Percentiles rank a stretch among this genome's conserved stretches.
Conservation (phyloP, 2,329 filamentous ascomycete genomes). For the Verticillium nonalfalfae region DNA sequence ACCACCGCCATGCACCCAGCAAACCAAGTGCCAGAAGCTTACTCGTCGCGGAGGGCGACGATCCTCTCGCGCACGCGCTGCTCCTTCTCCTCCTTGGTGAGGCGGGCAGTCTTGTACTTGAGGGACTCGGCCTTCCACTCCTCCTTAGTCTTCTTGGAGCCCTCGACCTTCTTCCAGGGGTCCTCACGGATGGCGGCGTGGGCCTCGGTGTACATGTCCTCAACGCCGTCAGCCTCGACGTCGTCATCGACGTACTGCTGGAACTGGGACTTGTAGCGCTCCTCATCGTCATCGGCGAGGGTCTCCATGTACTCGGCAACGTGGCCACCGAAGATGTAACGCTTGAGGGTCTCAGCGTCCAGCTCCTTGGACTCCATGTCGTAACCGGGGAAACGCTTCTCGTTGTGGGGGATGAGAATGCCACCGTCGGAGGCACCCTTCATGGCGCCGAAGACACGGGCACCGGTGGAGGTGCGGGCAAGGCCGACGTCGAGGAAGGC, state of each 20-base stretch:
- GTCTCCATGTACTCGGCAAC: slow-evolving; percentile 99
- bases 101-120: slow-evolving; percentile 77
- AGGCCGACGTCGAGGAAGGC: slow-evolving; percentile 97
- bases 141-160: slow-evolving; percentile 91
- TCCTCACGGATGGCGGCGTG: slow-evolving; percentile 97
- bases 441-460: slow-evolving; percentile 98
- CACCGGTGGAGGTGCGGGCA: slow-evolving; percentile 93
- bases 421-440: slow-evolving; percentile 99
- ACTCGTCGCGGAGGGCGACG: slow-evolving; percentile 62
- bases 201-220: slow-evolving; percentile 93
- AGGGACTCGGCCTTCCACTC: slow-evolving; percentile 93
- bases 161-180: slow-evolving; percentile 89
- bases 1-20: background rate
- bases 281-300: slow-evolving; percentile 98
- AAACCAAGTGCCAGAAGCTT: slow-evolving; percentile 13
- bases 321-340: slow-evolving; percentile 98
- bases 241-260: slow-evolving; percentile 96
- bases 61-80: slow-evolving; percentile 87
- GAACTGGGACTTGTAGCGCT: slow-evolving; percentile 99
- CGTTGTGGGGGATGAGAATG: slow-evolving; percentile 94
- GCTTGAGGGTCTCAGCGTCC: slow-evolving; percentile 92
- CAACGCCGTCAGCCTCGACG: slow-evolving; percentile 89
- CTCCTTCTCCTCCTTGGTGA: slow-evolving; percentile 77
- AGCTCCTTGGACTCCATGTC: slow-evolving; percentile 98
- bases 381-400: slow-evolving; percentile 99